Base-by-base conservation (phyloP, 768 basidiomycete species). In the Suillus tomentosus region DNA sequence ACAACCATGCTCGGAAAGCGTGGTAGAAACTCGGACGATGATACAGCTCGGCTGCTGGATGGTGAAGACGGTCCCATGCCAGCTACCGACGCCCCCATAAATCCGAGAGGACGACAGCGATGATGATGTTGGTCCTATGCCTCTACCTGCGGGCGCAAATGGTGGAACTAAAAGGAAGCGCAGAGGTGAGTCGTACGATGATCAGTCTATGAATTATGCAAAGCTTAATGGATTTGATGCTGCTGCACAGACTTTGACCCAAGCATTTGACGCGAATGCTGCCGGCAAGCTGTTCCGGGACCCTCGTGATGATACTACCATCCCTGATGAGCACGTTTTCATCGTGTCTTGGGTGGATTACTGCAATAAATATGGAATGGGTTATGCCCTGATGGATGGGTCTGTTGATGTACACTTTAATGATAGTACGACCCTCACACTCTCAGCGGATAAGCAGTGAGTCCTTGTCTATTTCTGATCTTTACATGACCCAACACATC, bases 351-450 rank as follows among this genome's bases (percentile, higher is more conserved):
- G 97, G 97, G 91, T 99, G 48, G 97, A 99, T 76, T 99, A 99
- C 73, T 96, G 94, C 74, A 94, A 95, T 77, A 98, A 98, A 81
- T 99, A 98, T 77, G 97, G 96, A n/a, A 99, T 98, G 93, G 97
- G 96, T 1, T 99, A 97, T 75, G 94, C 95, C 5, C 80, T 99
- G 72, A 96, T 94, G 22, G 95, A 99, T 71, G 95, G 96, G 3
- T 91, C 92, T 24, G 89, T 98, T 53, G 94, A 95, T 5, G 94
- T 98, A 22, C 89, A 98, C 77, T 99, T 97, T 80, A 99, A 98
- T 71, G 97, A 99, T 74, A 94, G 91, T 73, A 94, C 94, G 17
- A 90, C 85, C 37, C 73, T 97, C 66, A 39, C 66, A 39, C 79
- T 99, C 66, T 86, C 92, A 45, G 87, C 96, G 1, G 91, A 92